phyloP scores from a whole-genome alignment of 2,329 filamentous ascomycete species.

The Aspergillus sp. region DNA sequence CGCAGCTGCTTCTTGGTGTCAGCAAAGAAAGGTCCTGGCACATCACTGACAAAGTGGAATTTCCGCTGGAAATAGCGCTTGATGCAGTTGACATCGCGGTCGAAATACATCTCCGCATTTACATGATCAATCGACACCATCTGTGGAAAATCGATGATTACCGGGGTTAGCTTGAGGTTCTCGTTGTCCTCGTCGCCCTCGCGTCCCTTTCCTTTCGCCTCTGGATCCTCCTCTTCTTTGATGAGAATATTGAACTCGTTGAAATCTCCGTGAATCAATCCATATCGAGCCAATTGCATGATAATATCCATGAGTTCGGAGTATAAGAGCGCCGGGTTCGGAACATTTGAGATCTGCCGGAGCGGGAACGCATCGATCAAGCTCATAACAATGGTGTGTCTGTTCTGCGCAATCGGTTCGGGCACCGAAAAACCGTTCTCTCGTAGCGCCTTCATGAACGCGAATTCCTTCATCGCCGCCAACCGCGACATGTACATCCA shows the following conservation, averaged over 20 bases:
- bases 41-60: constrained; percentile 83
- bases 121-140: constrained; percentile 94
- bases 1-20: constrained; percentile 75
- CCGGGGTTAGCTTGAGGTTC: constrained; percentile 67
- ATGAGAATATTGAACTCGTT: constrained; percentile 99
- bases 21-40: constrained; percentile 81
- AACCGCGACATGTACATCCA: constrained; percentile 99
- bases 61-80: constrained; percentile 90
- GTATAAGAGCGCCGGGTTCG: constrained; percentile 84
- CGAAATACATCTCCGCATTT: constrained; percentile 97
- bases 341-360: constrained; percentile 81
- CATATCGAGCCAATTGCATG: constrained; percentile 78
- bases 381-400: constrained; percentile 96
- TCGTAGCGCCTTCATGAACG: constrained; percentile 86
- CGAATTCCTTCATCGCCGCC: constrained; percentile 90
- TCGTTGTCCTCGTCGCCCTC: constrained; percentile 35
- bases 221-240: constrained; percentile 65
- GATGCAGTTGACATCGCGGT: constrained; percentile 92
- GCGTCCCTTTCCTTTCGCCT: constrained; percentile 44
- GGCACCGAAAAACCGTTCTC: constrained; percentile 90
- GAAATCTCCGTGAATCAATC: constrained; percentile 96
- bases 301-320: constrained; percentile 89
- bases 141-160: constrained; percentile 97
- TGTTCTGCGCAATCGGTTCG: constrained; percentile 82
- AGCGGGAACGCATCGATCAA: constrained; percentile 91